Evolutionary conservation across 2,329 filamentous ascomycete genomes (phyloP).

Genomic region (Penicillium polonicum): DNA sequence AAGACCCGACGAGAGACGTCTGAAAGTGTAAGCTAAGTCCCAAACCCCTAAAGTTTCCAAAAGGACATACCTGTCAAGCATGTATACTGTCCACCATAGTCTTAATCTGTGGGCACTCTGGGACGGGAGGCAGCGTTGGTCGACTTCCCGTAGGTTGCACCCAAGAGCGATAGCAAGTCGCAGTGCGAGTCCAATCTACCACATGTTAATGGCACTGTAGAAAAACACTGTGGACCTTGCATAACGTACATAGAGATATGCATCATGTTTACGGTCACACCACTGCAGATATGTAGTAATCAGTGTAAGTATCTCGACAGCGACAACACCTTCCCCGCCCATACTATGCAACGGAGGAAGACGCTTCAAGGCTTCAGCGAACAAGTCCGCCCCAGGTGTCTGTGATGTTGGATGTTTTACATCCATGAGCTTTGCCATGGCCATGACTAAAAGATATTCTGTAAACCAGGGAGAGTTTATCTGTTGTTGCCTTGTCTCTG

Average conservation of each 20-base stretch:
- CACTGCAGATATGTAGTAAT: constrained; percentile 23
- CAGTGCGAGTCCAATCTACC: constrained; percentile 20
- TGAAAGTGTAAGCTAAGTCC: constrained; percentile 1
- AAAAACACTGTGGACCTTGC: no score
- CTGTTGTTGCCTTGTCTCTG: constrained; percentile 10
- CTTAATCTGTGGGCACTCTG: constrained; percentile 21
- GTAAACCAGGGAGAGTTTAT: constrained; percentile 20
- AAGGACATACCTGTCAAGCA: constrained; percentile 21
- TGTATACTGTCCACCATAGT: constrained; percentile 28
- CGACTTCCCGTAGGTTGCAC: constrained; percentile 14
- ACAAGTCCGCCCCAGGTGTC: constrained; percentile 18
- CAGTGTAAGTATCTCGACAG: constrained; percentile 20
- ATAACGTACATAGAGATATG: constrained; percentile 19
- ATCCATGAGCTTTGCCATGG: constrained; percentile 27
- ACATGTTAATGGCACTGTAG: not conserved
- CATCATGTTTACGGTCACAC: constrained; percentile 24
- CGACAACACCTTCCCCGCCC: constrained; percentile 17
- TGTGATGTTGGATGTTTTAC: constrained; percentile 18
- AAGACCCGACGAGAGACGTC: constrained; percentile 21
- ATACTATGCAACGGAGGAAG: constrained; percentile 18
- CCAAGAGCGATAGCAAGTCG: constrained; percentile 22
- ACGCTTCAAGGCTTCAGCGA: constrained; percentile 19
- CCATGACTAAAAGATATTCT: constrained; percentile 27
- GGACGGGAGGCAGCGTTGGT: constrained; percentile 22
- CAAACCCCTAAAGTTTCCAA: fast-evolving